Evolutionary conservation across 116 monocot species (phyloP).

Genomic region (Dioscorea cayenensis): DNA sequence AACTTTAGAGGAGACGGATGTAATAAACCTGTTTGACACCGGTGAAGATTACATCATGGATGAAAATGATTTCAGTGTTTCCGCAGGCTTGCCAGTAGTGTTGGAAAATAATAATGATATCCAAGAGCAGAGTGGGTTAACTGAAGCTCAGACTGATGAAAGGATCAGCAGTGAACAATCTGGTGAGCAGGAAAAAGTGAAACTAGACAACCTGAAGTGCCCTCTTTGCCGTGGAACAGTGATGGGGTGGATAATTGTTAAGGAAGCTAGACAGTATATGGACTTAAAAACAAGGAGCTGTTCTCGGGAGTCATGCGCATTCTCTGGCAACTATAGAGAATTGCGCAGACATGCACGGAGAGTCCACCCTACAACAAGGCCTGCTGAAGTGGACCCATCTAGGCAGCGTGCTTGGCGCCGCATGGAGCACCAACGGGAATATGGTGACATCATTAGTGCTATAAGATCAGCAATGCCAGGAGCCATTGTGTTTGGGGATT

Average conservation of each 20-base stretch:
- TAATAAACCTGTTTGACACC: slow-evolving; percentile 14
- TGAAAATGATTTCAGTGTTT: slow-evolving; percentile 8
- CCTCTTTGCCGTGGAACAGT: slow-evolving; percentile 77
- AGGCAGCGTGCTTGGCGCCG: slow-evolving; percentile 65
- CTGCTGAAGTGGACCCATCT: slow-evolving; percentile 63
- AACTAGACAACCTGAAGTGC: slow-evolving; percentile 42
- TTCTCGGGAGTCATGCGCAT: slow-evolving; percentile 67
- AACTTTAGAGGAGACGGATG: not conserved
- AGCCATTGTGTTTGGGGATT: slow-evolving; percentile 75
- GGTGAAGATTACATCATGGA: slow-evolving; percentile 22
- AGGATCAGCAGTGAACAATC: slow-evolving; percentile 6
- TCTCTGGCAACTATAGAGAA: slow-evolving; percentile 73
- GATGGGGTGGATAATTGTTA: slow-evolving; percentile 42
- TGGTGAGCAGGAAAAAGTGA: slow-evolving; percentile 4
- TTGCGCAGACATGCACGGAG: slow-evolving; percentile 71
- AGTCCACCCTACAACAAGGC: slow-evolving; percentile 65
- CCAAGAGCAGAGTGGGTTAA: slow-evolving; percentile 1
- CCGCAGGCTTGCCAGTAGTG: slow-evolving; percentile 4
- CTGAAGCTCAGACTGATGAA: slow-evolving; percentile 5
- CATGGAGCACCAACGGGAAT: slow-evolving; percentile 61
- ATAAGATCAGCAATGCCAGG: slow-evolving; percentile 72
- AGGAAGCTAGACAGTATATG: slow-evolving; percentile 62
- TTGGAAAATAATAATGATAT: slow-evolving; percentile 14
- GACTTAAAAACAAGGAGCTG: slow-evolving; percentile 63
- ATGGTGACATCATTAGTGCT: slow-evolving; percentile 69